Evolutionary conservation across 257 asterid genomes (phyloP), one percentile per base, ranked within the genome.

Genomic region (Plantago elongata): DNA sequence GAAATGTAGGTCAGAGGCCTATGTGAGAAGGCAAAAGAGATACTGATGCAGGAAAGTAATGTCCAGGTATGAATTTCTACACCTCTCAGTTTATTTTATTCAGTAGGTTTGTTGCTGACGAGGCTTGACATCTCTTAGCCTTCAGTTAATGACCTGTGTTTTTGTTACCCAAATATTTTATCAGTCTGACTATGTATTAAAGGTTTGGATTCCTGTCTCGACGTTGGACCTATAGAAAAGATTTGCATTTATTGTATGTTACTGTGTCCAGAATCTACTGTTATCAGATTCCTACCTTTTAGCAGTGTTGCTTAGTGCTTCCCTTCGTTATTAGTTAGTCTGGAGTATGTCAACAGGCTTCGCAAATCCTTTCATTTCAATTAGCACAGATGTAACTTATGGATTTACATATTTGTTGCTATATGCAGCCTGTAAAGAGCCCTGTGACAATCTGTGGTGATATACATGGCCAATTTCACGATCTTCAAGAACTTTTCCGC

Each of bases 361-460:
- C 8, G 12, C 6, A 5, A 3, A 3, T 12, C 22, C 17, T 37
- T 7, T 38, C 11, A 14, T 38, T 37, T 40, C 17, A 13, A 45
- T 60, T 64, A 43, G 11, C 47, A 37, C 43, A 18, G 45, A 42
- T 34, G 52, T 9, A 15, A 43, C 9, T 7, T 11, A 13, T 18
- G 47, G 40, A 62, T 62, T 79, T 44, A 72, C 66, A 46, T 70
- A 30, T 61, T 68, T 75, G 61, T 18, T 62, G 17, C 74, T 78
- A 58, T 40, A 65, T 80, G 88, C 96, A 90, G 98, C 98, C 98
- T 37, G 98, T 87, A 17, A 85, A 83, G 79, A 85, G 94, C 76
- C 97, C 97, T 30, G 97, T 90, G 73, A 90, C 97, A 38, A 90
- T 90, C 64, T 90, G 97, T 74, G 96, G 98, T 64, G 98, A 90